Conservation (phyloP, 208 protist species). For the Crithidia bombi region DNA sequence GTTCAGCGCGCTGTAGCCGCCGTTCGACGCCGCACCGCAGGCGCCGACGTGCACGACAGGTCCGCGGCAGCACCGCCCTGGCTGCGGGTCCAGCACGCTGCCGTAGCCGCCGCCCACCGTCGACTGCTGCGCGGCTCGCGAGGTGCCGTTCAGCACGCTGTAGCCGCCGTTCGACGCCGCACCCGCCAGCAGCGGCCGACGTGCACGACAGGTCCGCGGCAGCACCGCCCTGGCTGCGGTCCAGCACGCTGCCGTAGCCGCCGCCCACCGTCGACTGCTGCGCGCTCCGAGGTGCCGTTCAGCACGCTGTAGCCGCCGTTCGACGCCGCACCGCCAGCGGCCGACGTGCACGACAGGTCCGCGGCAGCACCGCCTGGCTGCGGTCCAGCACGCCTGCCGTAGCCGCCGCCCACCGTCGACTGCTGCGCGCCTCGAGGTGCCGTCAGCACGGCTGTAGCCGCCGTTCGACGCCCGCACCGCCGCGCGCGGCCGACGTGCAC, state of each 20-base stretch:
- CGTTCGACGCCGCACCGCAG: constrained; percentile 7
- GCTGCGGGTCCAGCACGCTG: constrained; percentile 25
- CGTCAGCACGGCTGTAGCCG: neutral
- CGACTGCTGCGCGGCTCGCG: neutral
- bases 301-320: constrained; percentile 10
- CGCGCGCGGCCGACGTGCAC: too few relatives aligned
- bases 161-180: constrained; percentile 3
- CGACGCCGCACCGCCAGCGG: constrained; percentile 14
- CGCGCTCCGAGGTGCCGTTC: neutral
- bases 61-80: neutral
- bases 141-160: constrained; percentile 2
- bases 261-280: neutral
- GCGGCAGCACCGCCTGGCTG: neutral
- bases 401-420: neutral
- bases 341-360: too few relatives aligned
- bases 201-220: too few relatives aligned
- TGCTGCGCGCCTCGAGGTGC: too few relatives aligned
- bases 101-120: constrained; percentile 4
- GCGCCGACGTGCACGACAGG: neutral
- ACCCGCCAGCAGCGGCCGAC: constrained; percentile 7
- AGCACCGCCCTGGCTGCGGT: too few relatives aligned
- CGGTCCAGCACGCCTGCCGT: neutral
- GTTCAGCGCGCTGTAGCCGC: constrained; percentile 17
- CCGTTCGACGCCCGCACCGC: neutral
- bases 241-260: constrained; percentile 7